Evolutionary conservation across 495 filamentous ascomycete genomes (phyloP).

Genomic region (Choiromyces venosus): DNA sequence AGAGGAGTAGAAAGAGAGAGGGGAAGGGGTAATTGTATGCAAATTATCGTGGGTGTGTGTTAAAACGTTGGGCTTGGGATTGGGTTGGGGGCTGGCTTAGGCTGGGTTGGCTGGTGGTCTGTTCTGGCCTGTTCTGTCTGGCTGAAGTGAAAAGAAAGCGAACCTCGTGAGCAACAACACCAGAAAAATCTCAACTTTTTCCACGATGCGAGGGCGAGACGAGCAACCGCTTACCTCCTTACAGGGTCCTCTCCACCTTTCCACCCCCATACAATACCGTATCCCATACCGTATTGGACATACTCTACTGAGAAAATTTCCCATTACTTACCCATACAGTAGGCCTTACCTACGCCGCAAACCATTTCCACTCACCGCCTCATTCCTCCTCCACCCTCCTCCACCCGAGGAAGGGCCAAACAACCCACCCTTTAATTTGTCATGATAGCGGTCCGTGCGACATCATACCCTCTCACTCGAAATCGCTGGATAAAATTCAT

Average conservation of each 20-base stretch:
- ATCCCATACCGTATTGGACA: neutral
- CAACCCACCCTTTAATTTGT: neutral
- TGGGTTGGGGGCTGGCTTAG: neutral
- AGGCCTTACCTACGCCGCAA: neutral
- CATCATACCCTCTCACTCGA: neutral
- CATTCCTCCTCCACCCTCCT: neutral
- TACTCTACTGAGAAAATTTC: neutral
- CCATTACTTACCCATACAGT: neutral
- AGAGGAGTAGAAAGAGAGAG: neutral
- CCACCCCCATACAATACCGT: too few species aligned
- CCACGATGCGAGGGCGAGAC: neutral
- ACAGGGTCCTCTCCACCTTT: too few species aligned
- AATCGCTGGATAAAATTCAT: neutral
- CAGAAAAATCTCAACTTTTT: neutral
- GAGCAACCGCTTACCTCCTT: too few species aligned
- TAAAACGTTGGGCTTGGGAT: neutral
- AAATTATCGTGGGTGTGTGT: neutral
- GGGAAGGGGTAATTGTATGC: neutral
- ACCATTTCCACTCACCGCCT: neutral
- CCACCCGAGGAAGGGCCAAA: too few species aligned
- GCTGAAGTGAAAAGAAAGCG: neutral
- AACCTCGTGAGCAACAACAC: neutral
- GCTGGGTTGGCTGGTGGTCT: neutral
- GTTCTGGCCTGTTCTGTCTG: too few species aligned
- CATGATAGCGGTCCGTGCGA: neutral